phyloP scores from a whole-genome alignment of 345 rosid species.

The Citrus hindsii region DNA sequence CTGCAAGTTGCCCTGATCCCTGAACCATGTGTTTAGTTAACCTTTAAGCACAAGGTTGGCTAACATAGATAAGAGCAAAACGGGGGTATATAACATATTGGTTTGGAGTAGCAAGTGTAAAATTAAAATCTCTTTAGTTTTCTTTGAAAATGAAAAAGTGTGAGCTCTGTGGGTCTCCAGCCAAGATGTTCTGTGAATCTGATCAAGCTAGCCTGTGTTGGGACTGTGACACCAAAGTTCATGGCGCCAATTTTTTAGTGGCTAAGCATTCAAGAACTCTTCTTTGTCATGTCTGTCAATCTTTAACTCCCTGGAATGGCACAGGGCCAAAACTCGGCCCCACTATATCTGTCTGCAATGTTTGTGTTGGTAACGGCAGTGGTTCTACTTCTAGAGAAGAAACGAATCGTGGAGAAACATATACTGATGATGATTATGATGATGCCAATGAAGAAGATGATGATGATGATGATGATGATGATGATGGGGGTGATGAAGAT shows the following conservation, averaged over 20 bases:
- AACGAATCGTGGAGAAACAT: not conserved
- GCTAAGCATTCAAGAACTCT: conserved; percentile 50
- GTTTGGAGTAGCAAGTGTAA: no score
- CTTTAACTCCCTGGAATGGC: conserved; percentile 48
- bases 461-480: conserved; percentile 5
- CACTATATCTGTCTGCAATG: conserved; percentile 35
- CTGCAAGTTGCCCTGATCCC: conserved; percentile 22
- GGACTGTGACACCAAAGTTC: conserved; percentile 54
- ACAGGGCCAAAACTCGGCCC: conserved; percentile 41
- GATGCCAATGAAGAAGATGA: not conserved
- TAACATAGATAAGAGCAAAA: conserved; percentile 11
- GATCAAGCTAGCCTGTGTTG: conserved; percentile 60
- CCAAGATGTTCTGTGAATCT: conserved; percentile 47
- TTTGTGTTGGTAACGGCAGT: conserved; percentile 18
- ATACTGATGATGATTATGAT: conserved; percentile 10
- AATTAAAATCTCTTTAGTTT: not conserved
- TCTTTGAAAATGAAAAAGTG: conserved; percentile 34
- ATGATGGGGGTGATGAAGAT: not conserved
- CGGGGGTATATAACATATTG: not conserved
- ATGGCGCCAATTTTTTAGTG: conserved; percentile 57
- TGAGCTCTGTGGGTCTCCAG: conserved; percentile 47
- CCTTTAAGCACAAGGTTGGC: conserved; percentile 1
- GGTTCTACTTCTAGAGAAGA: not conserved
- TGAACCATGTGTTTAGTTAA: conserved; percentile 19
- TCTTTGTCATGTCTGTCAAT: conserved; percentile 49